A percentile compares a stretch with the other conserved stretches of the same genome.
Evolutionary conservation across 306 rosid species (phyloP).

Genomic region (Hippophae tibetana): DNA sequence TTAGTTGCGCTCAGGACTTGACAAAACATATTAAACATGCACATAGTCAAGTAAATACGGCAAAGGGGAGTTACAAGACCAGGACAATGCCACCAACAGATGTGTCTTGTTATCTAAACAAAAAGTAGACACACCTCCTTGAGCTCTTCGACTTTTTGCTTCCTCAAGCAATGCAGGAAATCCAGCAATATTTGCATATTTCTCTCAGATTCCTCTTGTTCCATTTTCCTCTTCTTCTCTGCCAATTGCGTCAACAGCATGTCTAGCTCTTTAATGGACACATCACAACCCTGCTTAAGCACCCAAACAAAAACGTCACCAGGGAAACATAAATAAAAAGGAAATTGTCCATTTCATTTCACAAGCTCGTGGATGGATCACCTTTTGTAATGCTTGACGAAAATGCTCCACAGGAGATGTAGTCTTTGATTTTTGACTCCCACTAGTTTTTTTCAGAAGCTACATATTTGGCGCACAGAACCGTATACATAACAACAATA

Average conservation of each 20-base stretch:
- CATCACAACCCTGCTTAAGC: constrained; percentile 57
- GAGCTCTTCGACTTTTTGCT: constrained; percentile 62
- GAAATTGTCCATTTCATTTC: too few species aligned
- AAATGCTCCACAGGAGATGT: constrained; percentile 25
- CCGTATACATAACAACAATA: neutral
- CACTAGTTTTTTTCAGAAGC: constrained; percentile 20
- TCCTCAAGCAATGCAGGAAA: constrained; percentile 57
- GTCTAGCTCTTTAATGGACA: constrained; percentile 62
- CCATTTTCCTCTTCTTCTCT: constrained; percentile 72
- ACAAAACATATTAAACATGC: too few species aligned
- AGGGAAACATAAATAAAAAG: neutral
- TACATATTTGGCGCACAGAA: constrained; percentile 1
- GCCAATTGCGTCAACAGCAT: constrained; percentile 50
- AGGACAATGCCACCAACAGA: neutral
- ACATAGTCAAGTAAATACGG: too few species aligned
- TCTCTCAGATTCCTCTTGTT: constrained; percentile 68
- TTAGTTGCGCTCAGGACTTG: too few species aligned
- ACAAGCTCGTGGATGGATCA: constrained; percentile 6
- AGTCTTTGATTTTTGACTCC: constrained; percentile 10
- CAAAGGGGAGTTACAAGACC: neutral
- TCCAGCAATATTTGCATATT: constrained; percentile 60
- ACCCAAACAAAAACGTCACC: constrained; percentile 1
- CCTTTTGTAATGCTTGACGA: constrained; percentile 26
- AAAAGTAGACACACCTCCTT: constrained; percentile 43
- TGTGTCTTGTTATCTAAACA: neutral